These are phyloP conservation scores for Monascus ruber DNA, from an alignment of 2,329 filamentous ascomycete species.

Conservation along the genomic window DNA sequence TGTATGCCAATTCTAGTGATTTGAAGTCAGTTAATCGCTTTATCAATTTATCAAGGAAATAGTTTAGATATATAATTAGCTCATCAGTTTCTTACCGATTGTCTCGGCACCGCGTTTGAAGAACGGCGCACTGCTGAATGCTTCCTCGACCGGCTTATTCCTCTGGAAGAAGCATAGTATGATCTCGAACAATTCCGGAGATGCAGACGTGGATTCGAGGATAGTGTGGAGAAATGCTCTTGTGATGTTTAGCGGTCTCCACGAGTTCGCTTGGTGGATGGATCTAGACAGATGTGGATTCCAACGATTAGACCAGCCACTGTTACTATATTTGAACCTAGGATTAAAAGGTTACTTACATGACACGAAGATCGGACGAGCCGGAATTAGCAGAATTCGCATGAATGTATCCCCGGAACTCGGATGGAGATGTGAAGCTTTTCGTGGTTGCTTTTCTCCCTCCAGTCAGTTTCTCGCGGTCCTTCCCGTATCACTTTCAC, in stretches of 20 bases:
- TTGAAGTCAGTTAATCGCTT: background rate
- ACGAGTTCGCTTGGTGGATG: slow-evolving; percentile 15
- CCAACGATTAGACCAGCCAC: too few relatives aligned
- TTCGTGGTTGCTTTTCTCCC: background rate
- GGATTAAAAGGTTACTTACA: too few relatives aligned
- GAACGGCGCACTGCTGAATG: slow-evolving; percentile 11
- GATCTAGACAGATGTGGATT: slow-evolving; percentile 7
- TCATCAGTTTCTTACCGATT: slow-evolving; percentile 8
- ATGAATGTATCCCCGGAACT: slow-evolving; percentile 1
- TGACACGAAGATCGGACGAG: too few relatives aligned
- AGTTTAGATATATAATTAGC: background rate
- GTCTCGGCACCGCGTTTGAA: slow-evolving; percentile 2
- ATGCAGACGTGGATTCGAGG: slow-evolving; percentile 7
- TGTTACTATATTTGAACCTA: too few relatives aligned
- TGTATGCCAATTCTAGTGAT: slow-evolving; percentile 14
- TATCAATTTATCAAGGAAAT: too few relatives aligned
- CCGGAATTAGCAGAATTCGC: too few relatives aligned
- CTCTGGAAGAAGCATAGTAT: slow-evolving; percentile 16
- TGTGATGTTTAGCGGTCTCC: slow-evolving; percentile 14
- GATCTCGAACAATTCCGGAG: slow-evolving; percentile 11
- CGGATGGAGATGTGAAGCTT: slow-evolving; percentile 2
- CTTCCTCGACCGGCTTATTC: slow-evolving; percentile 11
- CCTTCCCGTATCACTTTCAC: background rate
- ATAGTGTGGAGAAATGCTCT: slow-evolving; percentile 12
- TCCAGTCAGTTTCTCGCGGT: background rate